Percentiles rank a stretch among this genome's conserved stretches.
Evolutionary conservation across 805 yeast species (phyloP).

Genomic region (Teunomyces lycoperdinae): DNA sequence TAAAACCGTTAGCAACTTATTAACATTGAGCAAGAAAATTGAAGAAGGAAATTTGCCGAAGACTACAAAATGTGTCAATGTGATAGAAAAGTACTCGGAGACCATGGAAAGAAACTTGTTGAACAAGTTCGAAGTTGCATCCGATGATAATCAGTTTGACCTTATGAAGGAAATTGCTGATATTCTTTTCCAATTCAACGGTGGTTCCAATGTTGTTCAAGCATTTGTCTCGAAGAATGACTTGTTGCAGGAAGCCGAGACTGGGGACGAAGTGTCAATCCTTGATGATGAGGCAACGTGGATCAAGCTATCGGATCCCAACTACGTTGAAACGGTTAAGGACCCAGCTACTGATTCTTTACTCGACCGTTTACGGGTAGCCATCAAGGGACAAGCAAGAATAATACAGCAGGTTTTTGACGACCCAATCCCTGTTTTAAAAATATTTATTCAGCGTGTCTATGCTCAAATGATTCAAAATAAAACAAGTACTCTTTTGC

Average conservation of each 20-base stretch:
- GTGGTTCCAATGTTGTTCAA: slow-evolving; percentile 78
- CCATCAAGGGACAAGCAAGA: slow-evolving; percentile 69
- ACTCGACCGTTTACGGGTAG: slow-evolving; percentile 51
- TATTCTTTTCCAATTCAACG: slow-evolving; percentile 75
- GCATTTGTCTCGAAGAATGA: slow-evolving; percentile 79
- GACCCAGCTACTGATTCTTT: slow-evolving; percentile 52
- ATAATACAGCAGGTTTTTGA: slow-evolving; percentile 72
- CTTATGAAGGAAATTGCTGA: slow-evolving; percentile 75
- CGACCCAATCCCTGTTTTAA: slow-evolving; percentile 64
- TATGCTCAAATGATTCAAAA: slow-evolving; percentile 69
- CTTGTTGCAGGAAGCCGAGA: slow-evolving; percentile 53
- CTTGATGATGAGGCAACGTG: slow-evolving; percentile 52
- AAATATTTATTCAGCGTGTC: slow-evolving; percentile 68
- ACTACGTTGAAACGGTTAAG: slow-evolving; percentile 43
- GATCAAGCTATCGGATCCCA: slow-evolving; percentile 60
- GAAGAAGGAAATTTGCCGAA: slow-evolving; percentile 51
- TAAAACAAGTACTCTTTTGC: slow-evolving; percentile 55
- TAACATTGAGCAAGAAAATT: slow-evolving; percentile 63
- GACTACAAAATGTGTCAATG: slow-evolving; percentile 31
- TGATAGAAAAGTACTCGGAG: slow-evolving; percentile 72
- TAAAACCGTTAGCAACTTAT: slow-evolving; percentile 59
- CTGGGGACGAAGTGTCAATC: slow-evolving; percentile 22
- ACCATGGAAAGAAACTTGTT: slow-evolving; percentile 70
- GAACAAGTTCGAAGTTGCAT: slow-evolving; percentile 70
- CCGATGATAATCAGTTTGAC: slow-evolving; percentile 62